Evolutionary conservation across 768 basidiomycete genomes (phyloP).

Genomic region (Hygrophoropsis aurantiaca): DNA sequence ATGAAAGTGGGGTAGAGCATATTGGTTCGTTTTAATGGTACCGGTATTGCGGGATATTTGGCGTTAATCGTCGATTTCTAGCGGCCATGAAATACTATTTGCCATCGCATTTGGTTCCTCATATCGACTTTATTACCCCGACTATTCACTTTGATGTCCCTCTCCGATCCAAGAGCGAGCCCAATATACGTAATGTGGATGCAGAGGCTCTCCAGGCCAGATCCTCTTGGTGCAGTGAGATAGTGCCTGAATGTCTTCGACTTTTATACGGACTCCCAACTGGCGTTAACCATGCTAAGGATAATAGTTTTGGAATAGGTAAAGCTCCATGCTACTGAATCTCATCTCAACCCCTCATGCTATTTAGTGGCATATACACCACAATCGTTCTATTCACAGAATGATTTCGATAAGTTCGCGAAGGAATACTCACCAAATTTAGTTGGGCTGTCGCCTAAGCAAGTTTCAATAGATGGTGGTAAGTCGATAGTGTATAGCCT

Average conservation of each 20-base stretch:
- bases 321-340: slow-evolving; percentile 5
- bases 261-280: slow-evolving; percentile 37
- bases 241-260: slow-evolving; percentile 37
- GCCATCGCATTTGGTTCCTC: slow-evolving; percentile 33
- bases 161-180: slow-evolving; percentile 27
- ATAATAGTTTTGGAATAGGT: slow-evolving; percentile 41
- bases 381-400: slow-evolving; percentile 38
- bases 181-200: slow-evolving; percentile 26
- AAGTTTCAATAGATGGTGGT: slow-evolving; percentile 35
- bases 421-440: slow-evolving; percentile 31
- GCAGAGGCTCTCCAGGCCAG: no score
- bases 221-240: no score
- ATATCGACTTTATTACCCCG: slow-evolving; percentile 39
- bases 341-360: background rate
- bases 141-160: slow-evolving; percentile 35
- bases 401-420: slow-evolving; percentile 40
- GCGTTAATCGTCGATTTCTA: no score
- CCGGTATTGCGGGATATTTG: background rate
- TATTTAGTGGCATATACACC: slow-evolving; percentile 46
- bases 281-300: slow-evolving; percentile 21
- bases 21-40: slow-evolving; percentile 30
- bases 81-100: slow-evolving; percentile 35
- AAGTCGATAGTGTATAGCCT: slow-evolving; percentile 12
- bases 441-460: slow-evolving; percentile 21
- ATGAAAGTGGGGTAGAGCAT: slow-evolving; percentile 36